Conservation (phyloP, 2,329 filamentous ascomycete genomes). For the Exophiala spinifera region DNA sequence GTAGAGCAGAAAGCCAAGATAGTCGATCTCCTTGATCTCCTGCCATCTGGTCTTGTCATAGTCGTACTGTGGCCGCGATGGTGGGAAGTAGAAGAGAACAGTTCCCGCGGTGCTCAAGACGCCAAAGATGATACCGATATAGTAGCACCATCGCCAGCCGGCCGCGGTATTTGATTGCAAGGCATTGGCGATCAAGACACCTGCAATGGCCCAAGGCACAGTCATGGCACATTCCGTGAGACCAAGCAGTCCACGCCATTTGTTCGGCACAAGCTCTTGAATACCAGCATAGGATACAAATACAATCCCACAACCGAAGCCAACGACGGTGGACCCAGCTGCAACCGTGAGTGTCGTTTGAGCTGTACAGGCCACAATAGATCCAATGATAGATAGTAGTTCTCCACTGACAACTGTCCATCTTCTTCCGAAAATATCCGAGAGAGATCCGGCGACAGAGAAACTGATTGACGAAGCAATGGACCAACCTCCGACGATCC, state of each 20-base stretch:
- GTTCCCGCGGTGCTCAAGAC: constrained; percentile 33
- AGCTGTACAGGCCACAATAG: too few relatives aligned
- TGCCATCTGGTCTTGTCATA: constrained; percentile 32
- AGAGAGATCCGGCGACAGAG: constrained; percentile 35
- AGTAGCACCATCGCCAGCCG: constrained; percentile 51
- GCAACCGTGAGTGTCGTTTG: constrained; percentile 38
- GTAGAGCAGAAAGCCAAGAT: constrained; percentile 8
- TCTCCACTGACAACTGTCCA: constrained; percentile 34
- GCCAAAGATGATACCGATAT: constrained; percentile 8
- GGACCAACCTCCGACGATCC: constrained; percentile 15
- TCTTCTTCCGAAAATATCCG: constrained; percentile 38
- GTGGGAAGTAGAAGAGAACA: constrained; percentile 48
- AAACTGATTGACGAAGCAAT: constrained; percentile 21
- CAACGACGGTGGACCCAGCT: constrained; percentile 33
- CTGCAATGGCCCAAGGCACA: constrained; percentile 34
- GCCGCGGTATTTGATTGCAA: background rate
- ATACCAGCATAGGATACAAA: constrained; percentile 37
- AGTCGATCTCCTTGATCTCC: constrained; percentile 35
- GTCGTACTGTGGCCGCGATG: constrained; percentile 45
- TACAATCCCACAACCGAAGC: constrained; percentile 38
- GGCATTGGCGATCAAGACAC: constrained; percentile 31
- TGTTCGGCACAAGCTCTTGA: constrained; percentile 38
- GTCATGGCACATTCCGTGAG: constrained; percentile 1
- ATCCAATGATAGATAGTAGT: background rate
- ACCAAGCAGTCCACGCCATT: constrained; percentile 34